Percentiles rank a stretch among this genome's conserved stretches.
phyloP scores from a whole-genome alignment of 192 early-diverging fungal genomes.

The Backusella circina region DNA sequence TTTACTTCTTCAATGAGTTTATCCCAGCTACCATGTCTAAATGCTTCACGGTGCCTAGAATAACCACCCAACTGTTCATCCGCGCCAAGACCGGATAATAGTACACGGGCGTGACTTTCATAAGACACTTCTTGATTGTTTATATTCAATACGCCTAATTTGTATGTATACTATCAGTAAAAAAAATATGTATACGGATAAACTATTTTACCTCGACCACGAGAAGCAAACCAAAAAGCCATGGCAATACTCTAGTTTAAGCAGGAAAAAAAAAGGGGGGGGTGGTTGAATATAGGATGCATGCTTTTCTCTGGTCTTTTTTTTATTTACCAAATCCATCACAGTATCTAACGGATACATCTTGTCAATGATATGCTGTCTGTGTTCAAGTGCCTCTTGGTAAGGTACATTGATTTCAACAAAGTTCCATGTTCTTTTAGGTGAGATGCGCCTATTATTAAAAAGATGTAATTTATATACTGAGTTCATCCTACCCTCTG shows the following conservation, averaged over 20 bases:
- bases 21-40: conserved; percentile 56
- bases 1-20: conserved; percentile 61
- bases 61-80: conserved; percentile 96
- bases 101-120: conserved; percentile 66
- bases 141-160: neutral
- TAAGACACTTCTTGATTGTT: conserved; percentile 35
- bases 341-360: conserved; percentile 83
- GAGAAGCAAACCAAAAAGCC: conserved; percentile 93
- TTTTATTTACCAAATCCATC: conserved; percentile 77
- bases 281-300: neutral
- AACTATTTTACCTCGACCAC: conserved; percentile 57
- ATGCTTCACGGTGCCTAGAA: conserved; percentile 78
- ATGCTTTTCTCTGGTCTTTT: neutral
- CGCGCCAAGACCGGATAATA: conserved; percentile 87
- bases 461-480: neutral
- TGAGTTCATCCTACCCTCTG: neutral
- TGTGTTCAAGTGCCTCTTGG: conserved; percentile 51
- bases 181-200: neutral
- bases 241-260: conserved; percentile 83
- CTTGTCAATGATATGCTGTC: conserved; percentile 60
- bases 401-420: conserved; percentile 87
- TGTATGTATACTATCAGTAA: neutral
- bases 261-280: neutral
- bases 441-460: conserved; percentile 54
- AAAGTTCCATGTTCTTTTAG: conserved; percentile 82